Evolutionary conservation across 2,329 filamentous ascomycete species (phyloP).

Genomic region (Aspergillus transmontanensis): DNA sequence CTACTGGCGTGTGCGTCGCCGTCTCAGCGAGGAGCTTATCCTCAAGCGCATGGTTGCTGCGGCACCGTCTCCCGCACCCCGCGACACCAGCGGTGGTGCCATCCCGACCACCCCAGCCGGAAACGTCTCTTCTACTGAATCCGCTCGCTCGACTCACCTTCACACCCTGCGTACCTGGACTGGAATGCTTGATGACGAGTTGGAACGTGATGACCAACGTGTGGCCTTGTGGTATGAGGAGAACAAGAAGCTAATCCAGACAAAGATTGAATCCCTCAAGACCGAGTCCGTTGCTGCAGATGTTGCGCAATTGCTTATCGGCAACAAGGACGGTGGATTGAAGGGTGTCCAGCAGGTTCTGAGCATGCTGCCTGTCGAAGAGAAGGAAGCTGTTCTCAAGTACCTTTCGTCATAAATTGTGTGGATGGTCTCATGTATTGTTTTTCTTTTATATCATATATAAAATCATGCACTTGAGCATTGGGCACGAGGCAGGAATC

Average conservation of each 20-base stretch:
- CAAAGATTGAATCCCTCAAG: slow-evolving; percentile 84
- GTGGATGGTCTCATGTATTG: not conserved
- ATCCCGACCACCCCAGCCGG: slow-evolving; percentile 42
- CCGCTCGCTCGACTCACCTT: slow-evolving; percentile 67
- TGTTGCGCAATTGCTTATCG: slow-evolving; percentile 68
- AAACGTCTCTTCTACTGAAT: slow-evolving; percentile 34
- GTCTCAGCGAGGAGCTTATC: slow-evolving; percentile 96
- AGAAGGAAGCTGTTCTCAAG: slow-evolving; percentile 81
- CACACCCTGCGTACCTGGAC: slow-evolving; percentile 82
- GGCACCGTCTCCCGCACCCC: slow-evolving; percentile 40
- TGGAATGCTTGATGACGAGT: slow-evolving; percentile 66
- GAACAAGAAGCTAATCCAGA: slow-evolving; percentile 78
- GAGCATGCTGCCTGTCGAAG: slow-evolving; percentile 80
- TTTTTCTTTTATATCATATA: not conserved
- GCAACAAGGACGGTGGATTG: slow-evolving; percentile 69
- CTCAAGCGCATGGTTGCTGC: slow-evolving; percentile 77
- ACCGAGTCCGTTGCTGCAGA: slow-evolving; percentile 70
- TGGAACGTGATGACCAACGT: slow-evolving; percentile 75
- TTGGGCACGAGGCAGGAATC: not conserved
- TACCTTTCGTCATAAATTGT: slow-evolving; percentile 39
- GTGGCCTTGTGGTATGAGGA: slow-evolving; percentile 97
- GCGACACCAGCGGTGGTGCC: slow-evolving; percentile 41
- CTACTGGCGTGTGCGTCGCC: slow-evolving; percentile 97
- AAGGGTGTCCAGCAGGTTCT: slow-evolving; percentile 86
- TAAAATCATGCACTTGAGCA: not conserved